Evolutionary conservation across 257 asterid species (phyloP).

Genomic region (Asclepias syriaca): DNA sequence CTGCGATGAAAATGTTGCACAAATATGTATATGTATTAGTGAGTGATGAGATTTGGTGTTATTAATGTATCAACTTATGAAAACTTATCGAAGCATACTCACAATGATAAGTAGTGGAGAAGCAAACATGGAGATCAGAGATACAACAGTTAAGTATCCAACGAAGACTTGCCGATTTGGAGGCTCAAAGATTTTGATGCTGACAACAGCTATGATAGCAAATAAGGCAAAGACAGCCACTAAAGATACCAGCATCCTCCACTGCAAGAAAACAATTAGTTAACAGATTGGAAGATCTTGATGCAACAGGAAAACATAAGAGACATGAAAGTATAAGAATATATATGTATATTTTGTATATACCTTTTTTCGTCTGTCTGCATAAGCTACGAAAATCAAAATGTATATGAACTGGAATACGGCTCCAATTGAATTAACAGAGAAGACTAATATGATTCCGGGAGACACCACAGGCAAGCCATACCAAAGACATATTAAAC

Average conservation of each 20-base stretch:
- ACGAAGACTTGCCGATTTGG: conserved; percentile 67
- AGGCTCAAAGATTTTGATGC: conserved; percentile 55
- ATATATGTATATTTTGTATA: no score
- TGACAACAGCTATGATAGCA: conserved; percentile 36
- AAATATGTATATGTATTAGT: neutral
- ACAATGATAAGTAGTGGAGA: conserved; percentile 80
- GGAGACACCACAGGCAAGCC: conserved; percentile 70
- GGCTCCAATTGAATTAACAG: conserved; percentile 78
- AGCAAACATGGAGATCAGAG: conserved; percentile 86
- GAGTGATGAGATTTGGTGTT: neutral
- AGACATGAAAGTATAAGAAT: neutral
- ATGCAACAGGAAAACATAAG: neutral
- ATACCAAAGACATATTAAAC: conserved; percentile 85
- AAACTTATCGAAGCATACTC: conserved; percentile 24
- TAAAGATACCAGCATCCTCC: conserved; percentile 30
- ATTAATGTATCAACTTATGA: neutral
- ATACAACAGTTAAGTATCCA: conserved; percentile 57
- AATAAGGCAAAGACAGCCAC: conserved; percentile 46
- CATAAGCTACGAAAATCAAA: conserved; percentile 44
- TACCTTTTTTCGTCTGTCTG: conserved; percentile 55
- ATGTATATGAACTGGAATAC: conserved; percentile 60
- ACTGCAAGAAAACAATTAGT: conserved; percentile 22
- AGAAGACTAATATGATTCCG: conserved; percentile 55
- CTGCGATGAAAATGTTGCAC: conserved; percentile 28
- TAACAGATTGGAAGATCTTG: neutral